phyloP scores from a whole-genome alignment of 495 filamentous ascomycete species.

The Thozetella sp. region DNA sequence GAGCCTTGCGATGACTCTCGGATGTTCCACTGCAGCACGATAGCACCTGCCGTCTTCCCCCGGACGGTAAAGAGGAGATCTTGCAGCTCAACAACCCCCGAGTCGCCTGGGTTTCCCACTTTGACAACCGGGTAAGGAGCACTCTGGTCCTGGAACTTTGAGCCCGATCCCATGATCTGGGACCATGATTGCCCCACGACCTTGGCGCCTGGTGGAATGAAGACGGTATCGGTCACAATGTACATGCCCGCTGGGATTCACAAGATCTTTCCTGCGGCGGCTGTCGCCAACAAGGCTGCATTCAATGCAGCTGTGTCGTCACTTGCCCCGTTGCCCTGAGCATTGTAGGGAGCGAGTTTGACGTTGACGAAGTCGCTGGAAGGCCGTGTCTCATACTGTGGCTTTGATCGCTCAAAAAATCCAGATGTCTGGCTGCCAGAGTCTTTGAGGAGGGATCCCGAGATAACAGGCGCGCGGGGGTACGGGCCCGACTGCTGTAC shows the following conservation, averaged over 20 bases:
- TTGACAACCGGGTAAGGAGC: constrained; percentile 46
- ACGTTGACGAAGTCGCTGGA: constrained; percentile 45
- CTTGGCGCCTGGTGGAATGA: constrained; percentile 47
- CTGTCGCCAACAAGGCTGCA: constrained; percentile 53
- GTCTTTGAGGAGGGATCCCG: constrained; percentile 41
- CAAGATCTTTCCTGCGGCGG: constrained; percentile 42
- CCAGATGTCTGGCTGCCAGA: constrained; percentile 36
- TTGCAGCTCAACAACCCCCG: constrained; percentile 51
- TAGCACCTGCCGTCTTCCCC: constrained; percentile 27
- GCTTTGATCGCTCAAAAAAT: constrained; percentile 60
- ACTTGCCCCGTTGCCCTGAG: constrained; percentile 29
- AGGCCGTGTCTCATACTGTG: constrained; percentile 55
- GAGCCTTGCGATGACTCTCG: constrained; percentile 66
- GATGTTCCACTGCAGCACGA: constrained; percentile 35
- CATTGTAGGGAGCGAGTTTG: constrained; percentile 32
- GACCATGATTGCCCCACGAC: constrained; percentile 28
- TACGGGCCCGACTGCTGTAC: constrained; percentile 35
- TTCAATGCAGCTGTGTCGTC: constrained; percentile 17
- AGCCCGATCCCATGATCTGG: constrained; percentile 30
- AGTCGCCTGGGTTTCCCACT: constrained; percentile 51
- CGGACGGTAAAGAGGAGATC: constrained; percentile 37
- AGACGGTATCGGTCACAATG: constrained; percentile 24
- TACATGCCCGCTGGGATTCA: constrained; percentile 34
- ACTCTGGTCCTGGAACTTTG: constrained; percentile 40
- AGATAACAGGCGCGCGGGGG: constrained; percentile 42